Evolutionary conservation across 306 rosid species (phyloP).

Genomic region (Citrullus amarus): DNA sequence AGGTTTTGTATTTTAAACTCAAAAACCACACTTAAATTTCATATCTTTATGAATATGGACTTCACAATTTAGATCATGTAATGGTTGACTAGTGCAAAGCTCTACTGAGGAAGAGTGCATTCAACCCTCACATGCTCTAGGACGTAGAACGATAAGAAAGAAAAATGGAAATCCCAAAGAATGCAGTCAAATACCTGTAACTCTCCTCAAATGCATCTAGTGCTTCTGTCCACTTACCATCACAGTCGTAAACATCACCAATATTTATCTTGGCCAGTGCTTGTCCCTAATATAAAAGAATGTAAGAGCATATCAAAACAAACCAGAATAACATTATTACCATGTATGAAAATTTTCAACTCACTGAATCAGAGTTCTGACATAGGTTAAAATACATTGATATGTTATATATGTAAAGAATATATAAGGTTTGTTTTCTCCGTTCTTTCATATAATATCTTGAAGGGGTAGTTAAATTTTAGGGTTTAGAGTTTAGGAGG

Average conservation of each 20-base stretch:
- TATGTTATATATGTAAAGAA: not conserved
- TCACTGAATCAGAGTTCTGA: not conserved
- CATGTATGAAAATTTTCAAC: not conserved
- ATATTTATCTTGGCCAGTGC: constrained; percentile 56
- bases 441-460: not conserved
- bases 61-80: not conserved
- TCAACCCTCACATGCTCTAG: not conserved
- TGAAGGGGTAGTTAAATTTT: too few species aligned
- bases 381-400: not conserved
- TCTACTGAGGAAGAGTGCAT: not conserved
- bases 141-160: not conserved
- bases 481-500: not conserved
- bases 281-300: constrained; percentile 50
- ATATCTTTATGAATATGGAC: not conserved
- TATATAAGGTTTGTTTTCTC: not conserved
- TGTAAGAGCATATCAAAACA: constrained; percentile 18
- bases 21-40: not conserved
- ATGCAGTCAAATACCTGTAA: constrained; percentile 41
- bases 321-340: not conserved
- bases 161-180: not conserved
- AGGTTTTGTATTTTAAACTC: not conserved
- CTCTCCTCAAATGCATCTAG: constrained; percentile 58
- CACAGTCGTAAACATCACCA: constrained; percentile 71
- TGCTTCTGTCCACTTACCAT: constrained; percentile 49
- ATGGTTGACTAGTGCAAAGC: constrained; percentile 1